Percentiles rank a stretch among this genome's conserved stretches.
These are phyloP conservation scores for Penicillium daleae DNA, from an alignment of 495 filamentous ascomycete genomes.

Conservation along the genomic window DNA sequence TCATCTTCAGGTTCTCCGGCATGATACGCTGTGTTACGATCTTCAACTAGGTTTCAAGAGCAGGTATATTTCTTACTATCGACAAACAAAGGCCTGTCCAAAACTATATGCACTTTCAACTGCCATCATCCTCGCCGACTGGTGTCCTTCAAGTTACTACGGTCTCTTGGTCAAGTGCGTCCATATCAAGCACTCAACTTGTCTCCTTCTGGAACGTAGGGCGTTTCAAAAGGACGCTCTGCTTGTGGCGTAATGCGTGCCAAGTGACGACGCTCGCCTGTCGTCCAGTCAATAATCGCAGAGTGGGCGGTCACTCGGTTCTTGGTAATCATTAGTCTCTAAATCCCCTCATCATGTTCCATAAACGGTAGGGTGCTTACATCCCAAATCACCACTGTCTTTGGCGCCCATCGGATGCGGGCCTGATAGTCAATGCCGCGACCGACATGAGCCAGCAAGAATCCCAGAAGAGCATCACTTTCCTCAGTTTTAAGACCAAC, in stretches of 20 bases:
- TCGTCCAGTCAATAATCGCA: constrained; percentile 78
- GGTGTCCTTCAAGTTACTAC: not conserved
- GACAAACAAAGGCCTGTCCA: not conserved
- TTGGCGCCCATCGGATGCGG: constrained; percentile 72
- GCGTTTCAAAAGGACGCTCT: constrained; percentile 50
- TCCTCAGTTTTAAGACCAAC: constrained; percentile 79
- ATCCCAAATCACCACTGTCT: constrained; percentile 85
- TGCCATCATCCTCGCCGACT: not conserved
- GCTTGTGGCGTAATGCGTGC: constrained; percentile 84
- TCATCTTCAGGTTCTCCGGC: not conserved
- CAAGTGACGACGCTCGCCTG: constrained; percentile 71
- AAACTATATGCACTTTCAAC: too few relatives aligned
- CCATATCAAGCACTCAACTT: constrained; percentile 7
- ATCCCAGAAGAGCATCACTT: constrained; percentile 73
- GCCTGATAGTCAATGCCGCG: constrained; percentile 77
- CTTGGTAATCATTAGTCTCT: constrained; percentile 31
- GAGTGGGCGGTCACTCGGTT: constrained; percentile 81
- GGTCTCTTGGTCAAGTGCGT: too few relatives aligned
- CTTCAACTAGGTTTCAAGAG: not conserved
- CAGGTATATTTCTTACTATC: not conserved
- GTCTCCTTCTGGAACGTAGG: constrained; percentile 19
- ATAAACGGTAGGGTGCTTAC: constrained; percentile 36
- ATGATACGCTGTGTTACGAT: not conserved
- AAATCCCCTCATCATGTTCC: too few relatives aligned
- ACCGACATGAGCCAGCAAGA: constrained; percentile 77